Evolutionary conservation across 352 stramenopile species (phyloP).

Genomic region (Pythium coloratum): DNA sequence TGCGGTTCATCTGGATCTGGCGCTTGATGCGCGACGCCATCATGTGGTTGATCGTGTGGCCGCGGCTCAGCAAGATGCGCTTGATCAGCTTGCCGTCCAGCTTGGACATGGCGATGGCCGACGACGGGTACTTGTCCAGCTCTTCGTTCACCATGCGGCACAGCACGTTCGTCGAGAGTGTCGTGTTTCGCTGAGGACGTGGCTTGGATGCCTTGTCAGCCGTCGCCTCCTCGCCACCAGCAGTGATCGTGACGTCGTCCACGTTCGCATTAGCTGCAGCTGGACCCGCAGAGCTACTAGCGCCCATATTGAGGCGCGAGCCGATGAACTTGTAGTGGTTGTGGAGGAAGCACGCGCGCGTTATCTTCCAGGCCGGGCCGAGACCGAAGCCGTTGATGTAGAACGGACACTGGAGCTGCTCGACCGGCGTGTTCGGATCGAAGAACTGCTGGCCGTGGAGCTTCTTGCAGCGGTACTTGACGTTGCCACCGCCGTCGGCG

Average conservation of each 20-base stretch:
- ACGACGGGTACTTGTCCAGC: conserved; percentile 58
- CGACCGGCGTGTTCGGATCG: conserved; percentile 48
- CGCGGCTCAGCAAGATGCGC: conserved; percentile 63
- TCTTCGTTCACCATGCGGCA: conserved; percentile 76
- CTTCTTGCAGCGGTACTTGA: conserved; percentile 86
- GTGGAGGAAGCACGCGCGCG: conserved; percentile 68
- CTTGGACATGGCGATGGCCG: conserved; percentile 60
- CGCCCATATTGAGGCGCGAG: conserved; percentile 33
- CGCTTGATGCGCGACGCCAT: conserved; percentile 82
- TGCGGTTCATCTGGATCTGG: conserved; percentile 59
- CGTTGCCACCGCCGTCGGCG: conserved; percentile 68
- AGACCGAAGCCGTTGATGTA: conserved; percentile 83
- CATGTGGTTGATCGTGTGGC: conserved; percentile 83
- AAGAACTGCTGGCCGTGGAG: conserved; percentile 79
- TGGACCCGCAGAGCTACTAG: conserved; percentile 6
- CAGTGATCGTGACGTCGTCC: neutral
- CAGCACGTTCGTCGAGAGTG: conserved; percentile 74
- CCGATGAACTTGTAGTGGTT: conserved; percentile 89
- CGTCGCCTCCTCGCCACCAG: neutral
- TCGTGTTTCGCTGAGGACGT: conserved; percentile 65
- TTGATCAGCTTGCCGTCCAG: conserved; percentile 77
- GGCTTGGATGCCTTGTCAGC: conserved; percentile 9
- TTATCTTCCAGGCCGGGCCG: conserved; percentile 71
- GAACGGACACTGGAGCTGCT: conserved; percentile 66
- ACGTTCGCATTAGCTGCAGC: neutral